A percentile compares a stretch with the other conserved stretches of the same genome.
Evolutionary conservation across 176 grass and related monocot genomes (phyloP).

Genomic region (Echinochloa phyllopogon): DNA sequence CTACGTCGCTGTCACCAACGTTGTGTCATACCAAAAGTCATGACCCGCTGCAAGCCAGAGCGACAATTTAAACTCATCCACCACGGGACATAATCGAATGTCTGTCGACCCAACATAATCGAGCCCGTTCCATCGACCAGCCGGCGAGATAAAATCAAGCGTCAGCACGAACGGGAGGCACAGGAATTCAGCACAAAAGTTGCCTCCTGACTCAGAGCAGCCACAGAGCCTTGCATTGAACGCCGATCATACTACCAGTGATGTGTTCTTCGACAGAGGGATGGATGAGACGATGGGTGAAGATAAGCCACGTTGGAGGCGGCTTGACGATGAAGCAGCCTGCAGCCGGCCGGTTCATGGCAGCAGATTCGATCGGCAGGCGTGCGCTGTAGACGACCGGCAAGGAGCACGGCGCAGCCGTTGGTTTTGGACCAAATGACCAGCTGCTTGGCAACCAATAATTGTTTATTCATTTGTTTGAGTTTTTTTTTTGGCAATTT

Average conservation of each 20-base stretch:
- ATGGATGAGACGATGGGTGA: not conserved
- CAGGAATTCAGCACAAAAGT: not conserved
- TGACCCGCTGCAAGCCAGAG: too few species aligned
- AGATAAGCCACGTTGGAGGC: conserved; percentile 19
- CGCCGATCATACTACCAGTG: not conserved
- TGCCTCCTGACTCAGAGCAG: not conserved
- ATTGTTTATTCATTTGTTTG: not conserved
- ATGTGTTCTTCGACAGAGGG: not conserved
- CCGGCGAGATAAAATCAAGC: not conserved
- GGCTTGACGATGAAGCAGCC: conserved; percentile 38
- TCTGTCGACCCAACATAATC: not conserved
- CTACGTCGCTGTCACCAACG: too few species aligned
- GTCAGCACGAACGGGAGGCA: not conserved
- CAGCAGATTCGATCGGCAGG: conserved; percentile 1
- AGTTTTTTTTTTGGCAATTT: not conserved
- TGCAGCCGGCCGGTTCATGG: conserved; percentile 33
- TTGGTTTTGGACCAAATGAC: conserved; percentile 37
- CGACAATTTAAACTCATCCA: too few species aligned
- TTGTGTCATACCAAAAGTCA: too few species aligned
- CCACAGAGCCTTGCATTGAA: not conserved
- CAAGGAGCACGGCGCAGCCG: conserved; percentile 17
- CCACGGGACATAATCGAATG: too few species aligned
- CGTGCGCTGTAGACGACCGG: not conserved
- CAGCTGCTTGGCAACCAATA: not conserved
- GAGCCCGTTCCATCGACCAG: not conserved